phyloP scores from a whole-genome alignment of 441 rosid genomes.

The Flueggea neowawraea region DNA sequence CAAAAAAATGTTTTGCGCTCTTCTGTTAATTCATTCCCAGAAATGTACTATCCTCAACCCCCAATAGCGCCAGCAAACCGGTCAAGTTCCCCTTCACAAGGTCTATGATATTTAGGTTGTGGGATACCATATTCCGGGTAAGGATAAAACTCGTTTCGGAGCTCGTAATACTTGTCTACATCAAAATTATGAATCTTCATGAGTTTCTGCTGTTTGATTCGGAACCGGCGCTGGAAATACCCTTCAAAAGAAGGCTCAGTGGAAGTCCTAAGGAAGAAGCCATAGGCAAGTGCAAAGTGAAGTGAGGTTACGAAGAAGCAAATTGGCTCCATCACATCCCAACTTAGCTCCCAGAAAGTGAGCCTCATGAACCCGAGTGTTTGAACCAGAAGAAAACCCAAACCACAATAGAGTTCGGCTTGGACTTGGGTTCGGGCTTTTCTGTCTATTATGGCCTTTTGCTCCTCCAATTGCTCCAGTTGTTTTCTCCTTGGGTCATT shows the following conservation, averaged over 20 bases:
- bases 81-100: too few species aligned
- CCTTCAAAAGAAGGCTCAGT: slow-evolving; percentile 90
- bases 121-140: not conserved
- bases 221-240: slow-evolving; percentile 67
- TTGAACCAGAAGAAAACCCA: slow-evolving; percentile 60
- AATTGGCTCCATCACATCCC: slow-evolving; percentile 99
- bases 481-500: slow-evolving; percentile 60
- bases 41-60: too few species aligned
- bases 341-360: slow-evolving; percentile 93
- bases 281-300: slow-evolving; percentile 62
- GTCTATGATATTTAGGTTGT: too few species aligned
- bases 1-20: too few species aligned
- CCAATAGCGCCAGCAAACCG: too few species aligned
- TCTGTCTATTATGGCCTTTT: slow-evolving; percentile 48
- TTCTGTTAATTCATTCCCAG: too few species aligned
- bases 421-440: slow-evolving; percentile 54
- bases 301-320: slow-evolving; percentile 81
- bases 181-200: slow-evolving; percentile 48
- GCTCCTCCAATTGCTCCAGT: slow-evolving; percentile 47
- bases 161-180: slow-evolving; percentile 45
- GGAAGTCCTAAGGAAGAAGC: slow-evolving; percentile 76
- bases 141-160: slow-evolving; percentile 30
- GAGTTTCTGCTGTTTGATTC: slow-evolving; percentile 53
- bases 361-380: slow-evolving; percentile 90
- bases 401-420: slow-evolving; percentile 72